Conservation (phyloP, 169 alveolate genomes). For the Plasmodium vivax region DNA sequence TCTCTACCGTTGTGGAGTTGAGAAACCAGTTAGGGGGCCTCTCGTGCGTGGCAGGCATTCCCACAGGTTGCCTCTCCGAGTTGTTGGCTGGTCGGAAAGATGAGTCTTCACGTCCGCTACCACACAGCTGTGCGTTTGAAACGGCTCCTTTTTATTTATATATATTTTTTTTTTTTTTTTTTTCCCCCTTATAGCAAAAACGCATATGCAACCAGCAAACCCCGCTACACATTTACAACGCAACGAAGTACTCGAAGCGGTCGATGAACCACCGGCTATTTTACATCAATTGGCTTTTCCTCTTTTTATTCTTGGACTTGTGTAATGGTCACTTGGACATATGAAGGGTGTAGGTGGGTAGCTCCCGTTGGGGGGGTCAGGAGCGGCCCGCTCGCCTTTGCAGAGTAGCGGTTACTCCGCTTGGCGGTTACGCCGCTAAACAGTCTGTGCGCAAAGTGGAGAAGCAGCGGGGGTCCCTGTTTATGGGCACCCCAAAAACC, state of each 20-base stretch:
- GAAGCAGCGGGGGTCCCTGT: background rate
- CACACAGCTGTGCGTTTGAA: background rate
- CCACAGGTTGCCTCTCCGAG: background rate
- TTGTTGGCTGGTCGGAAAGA: background rate
- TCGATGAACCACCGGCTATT: slow-evolving; percentile 85
- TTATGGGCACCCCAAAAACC: background rate
- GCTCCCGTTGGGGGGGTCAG: background rate
- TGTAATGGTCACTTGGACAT: slow-evolving; percentile 78
- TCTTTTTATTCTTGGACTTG: slow-evolving; percentile 78
- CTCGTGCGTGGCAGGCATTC: no score
- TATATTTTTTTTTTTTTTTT: background rate
- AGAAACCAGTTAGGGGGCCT: no score
- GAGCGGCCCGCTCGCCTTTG: background rate
- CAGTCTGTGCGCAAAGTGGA: background rate
- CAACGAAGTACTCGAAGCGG: slow-evolving; percentile 81
- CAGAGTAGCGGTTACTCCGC: background rate
- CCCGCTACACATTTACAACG: slow-evolving; percentile 75
- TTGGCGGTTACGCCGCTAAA: background rate
- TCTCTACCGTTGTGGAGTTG: no score
- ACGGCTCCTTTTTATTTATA: no score
- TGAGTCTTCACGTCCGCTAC: background rate
- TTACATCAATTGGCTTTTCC: slow-evolving; percentile 82
- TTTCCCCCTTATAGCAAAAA: slow-evolving; percentile 14
- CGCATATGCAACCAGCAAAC: slow-evolving; percentile 53
- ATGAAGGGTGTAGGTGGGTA: background rate